Conservation (phyloP, 352 stramenopile species). For the Phytophthora boehmeriae region DNA sequence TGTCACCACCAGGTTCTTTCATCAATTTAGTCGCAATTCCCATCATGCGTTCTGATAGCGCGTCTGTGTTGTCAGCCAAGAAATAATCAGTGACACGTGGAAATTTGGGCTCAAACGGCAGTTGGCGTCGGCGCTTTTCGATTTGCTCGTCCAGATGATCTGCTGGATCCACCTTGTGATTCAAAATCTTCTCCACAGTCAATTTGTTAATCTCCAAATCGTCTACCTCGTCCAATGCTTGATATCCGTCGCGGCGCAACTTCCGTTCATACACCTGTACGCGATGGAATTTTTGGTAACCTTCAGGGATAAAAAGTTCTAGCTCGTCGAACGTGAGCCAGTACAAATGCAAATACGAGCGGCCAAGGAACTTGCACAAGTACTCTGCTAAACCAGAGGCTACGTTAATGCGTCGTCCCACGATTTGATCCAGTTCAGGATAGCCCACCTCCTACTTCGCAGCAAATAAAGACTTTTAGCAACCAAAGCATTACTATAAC, state of each 20-base stretch:
- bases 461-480: conserved; percentile 6
- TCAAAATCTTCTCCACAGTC: conserved; percentile 89
- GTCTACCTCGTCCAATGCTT: conserved; percentile 87
- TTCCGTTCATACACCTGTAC: conserved; percentile 89
- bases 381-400: conserved; percentile 79
- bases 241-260: conserved; percentile 78
- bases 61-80: conserved; percentile 75
- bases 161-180: conserved; percentile 80
- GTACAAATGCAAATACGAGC: conserved; percentile 88
- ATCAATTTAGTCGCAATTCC: conserved; percentile 84
- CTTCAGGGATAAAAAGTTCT: conserved; percentile 83
- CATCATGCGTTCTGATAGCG: conserved; percentile 68
- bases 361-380: conserved; percentile 86
- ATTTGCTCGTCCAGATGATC: conserved; percentile 88
- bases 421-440: conserved; percentile 80
- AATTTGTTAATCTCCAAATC: conserved; percentile 88
- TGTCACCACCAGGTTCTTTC: conserved; percentile 84
- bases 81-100: conserved; percentile 85
- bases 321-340: conserved; percentile 90
- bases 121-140: conserved; percentile 66
- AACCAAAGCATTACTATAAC: conserved; percentile 6
- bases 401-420: conserved; percentile 82
- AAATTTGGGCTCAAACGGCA: conserved; percentile 57
- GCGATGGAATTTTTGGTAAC: conserved; percentile 86
- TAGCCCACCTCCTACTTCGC: conserved; percentile 61